Evolutionary conservation across 352 stramenopile genomes (phyloP), one percentile per base, ranked within the genome.

Genomic region (Phytophthora gonapodyides): DNA sequence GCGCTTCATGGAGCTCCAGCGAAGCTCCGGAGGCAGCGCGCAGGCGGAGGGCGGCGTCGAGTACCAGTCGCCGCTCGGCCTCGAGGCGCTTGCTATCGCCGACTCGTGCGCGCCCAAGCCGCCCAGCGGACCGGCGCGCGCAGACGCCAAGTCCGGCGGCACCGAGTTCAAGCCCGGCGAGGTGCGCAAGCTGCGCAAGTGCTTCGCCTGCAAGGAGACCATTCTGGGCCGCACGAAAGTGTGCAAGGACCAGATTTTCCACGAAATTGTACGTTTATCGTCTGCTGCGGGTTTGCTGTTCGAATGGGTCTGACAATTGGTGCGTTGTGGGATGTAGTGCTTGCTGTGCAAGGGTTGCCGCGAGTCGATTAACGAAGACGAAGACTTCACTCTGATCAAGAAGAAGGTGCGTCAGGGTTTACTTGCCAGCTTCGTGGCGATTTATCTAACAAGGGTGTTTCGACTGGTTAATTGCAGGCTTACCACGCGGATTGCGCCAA

Each of bases 151-250:
- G 50, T 82, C 82, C 12, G 76, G 64, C 3, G 69, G 75, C 34
- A 82, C 78, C 7, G 64, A 73, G 34, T 76, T 84, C 43, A 89
- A 90, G 50, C 84, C 84, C 7, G 85, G 75, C 49, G 71, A 83
- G 44, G 81, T 92, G 48, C 84, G 84, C 57, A 82, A 79, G 52
- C 63, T 94, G 12, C 75, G 75, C 19, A 92, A 94, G 67, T 94
- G 84, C 65, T 83, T 70, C 42, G 84, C 82, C 15, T 94, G 84
- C 61, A 89, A 89, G 53, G 84, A 94, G 59, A 94, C 84, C 11
- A 94, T 94, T 67, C 60, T 94, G 21, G 84, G 84, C 17, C 82
- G 81, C 57, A 92, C 82, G 36, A 89, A 90, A 65, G 80, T 68
- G 36, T 84, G 79, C 44, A 84, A 89, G 61, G 71, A 77, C 63